Evolutionary conservation across 768 basidiomycete genomes (phyloP).

Genomic region (Panaeolus cyanescens): DNA sequence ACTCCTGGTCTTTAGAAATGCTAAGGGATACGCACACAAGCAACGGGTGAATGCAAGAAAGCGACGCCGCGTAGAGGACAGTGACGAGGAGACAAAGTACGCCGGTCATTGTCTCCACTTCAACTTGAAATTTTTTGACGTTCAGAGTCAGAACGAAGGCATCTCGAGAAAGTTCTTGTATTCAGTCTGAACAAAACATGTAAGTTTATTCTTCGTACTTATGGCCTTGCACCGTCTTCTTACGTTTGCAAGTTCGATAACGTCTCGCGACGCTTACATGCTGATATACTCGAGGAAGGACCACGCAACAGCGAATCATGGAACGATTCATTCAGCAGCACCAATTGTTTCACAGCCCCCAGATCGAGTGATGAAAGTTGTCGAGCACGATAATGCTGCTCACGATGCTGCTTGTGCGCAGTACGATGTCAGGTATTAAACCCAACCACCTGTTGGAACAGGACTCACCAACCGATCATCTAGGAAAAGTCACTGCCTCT

Average conservation of each 20-base stretch:
- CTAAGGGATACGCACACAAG: slow-evolving; percentile 32
- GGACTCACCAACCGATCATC: not conserved
- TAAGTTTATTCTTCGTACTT: no score
- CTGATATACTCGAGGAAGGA: slow-evolving; percentile 74
- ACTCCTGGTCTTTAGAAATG: slow-evolving; percentile 17
- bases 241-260: slow-evolving; percentile 43
- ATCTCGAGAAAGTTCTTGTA: no score
- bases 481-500: not conserved
- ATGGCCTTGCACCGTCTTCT: not conserved
- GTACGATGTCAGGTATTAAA: slow-evolving; percentile 44
- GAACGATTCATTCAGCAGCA: not conserved
- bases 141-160: not conserved
- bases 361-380: slow-evolving; percentile 50
- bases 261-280: slow-evolving; percentile 94
- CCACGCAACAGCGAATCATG: slow-evolving; percentile 2
- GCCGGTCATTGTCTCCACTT: not conserved
- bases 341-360: slow-evolving; percentile 48
- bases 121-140: not conserved
- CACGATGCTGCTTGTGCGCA: slow-evolving; percentile 56
- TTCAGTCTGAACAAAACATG: no score
- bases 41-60: slow-evolving; percentile 46
- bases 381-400: slow-evolving; percentile 53
- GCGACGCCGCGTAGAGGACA: slow-evolving; percentile 57
- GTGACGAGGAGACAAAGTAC: slow-evolving; percentile 47
- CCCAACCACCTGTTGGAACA: not conserved